Base-by-base conservation (phyloP, 805 yeast genomes). In the Monosporozyma unispora region DNA sequence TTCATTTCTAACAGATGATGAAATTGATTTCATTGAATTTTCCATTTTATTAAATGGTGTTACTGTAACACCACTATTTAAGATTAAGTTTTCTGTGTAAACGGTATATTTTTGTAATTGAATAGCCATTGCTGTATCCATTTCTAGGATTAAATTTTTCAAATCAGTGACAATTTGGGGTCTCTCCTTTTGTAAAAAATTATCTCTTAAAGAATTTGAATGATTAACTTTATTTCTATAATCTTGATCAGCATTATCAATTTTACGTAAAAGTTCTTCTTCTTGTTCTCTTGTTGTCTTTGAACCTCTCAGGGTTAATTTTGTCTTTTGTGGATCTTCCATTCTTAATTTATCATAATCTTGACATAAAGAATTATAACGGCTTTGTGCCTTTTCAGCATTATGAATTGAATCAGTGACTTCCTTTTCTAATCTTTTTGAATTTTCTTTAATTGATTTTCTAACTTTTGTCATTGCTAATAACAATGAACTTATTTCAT, bases 61-160 rank as follows among this genome's bases (percentile, higher is more conserved):
- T 4, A 93, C 75, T 52, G 85, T 80, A 39, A 89, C 84, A 25
- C 97, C 98, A 18, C 86, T 76, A 60, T 90, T 89, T 70, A 93
- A 77, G 16, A 87, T 76, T 50, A 86, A 74, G 19, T 87, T 86
- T 68, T 91, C 98, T 47, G 82, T 79, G 75, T 87, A 84, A 28
- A 91, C 86, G 3, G 97, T 83, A 65, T 84, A 91, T 62, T 89
- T 88, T 58, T 87, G 91, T 49, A 93, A 71, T 67, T 91, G 96
- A 47, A 90, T 79, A 53, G 87, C 80, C 74, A 91, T 71, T 9
- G 97, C 98, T 45, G 87, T 80, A 66, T 93, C 98, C 62, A 87
- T 76, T 66, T 91, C 97, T 54, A 90, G 71, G 50, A 89, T 81
- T 54, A 88, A 71, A 61, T 86, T 83, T 61, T 82, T 85, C 52